Evolutionary conservation across 345 rosid species (phyloP), one percentile per base, ranked within the genome.

Genomic region (Gynandropsis gynandra): DNA sequence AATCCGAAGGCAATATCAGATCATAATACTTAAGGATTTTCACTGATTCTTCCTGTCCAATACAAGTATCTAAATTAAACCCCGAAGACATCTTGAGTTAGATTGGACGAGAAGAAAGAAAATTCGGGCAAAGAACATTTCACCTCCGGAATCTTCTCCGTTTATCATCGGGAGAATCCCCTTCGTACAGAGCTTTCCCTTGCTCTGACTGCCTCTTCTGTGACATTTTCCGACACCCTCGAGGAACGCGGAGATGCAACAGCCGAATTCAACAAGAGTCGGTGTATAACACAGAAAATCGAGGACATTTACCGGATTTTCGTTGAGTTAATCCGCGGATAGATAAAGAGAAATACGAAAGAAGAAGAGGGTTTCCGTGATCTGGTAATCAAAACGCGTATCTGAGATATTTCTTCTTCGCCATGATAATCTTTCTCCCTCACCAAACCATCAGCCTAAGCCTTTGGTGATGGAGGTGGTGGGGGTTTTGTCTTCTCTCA

Each of bases 131-230:
- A 45, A 16, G 52, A 32, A 31, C 13, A 12, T 1, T 49, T 32
- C 18, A 87, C 98, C 70, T 87, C 64, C 59, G 76, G 50, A 79
- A 78, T 13, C 77, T 81, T 52, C 95, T 64, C 44, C 86, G 80
- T 76, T 92, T 92, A 53, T 82, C 88, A 29, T 79, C 93, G 0
- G 76, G 72, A 56, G 54, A 57, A 56, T 55, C 56, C 55, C 76
- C 85, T 19, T 80, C 84, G 0, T 65, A 34, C 21, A 71, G 80
- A 57, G 70, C 66, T 72, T 76, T 84, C 4, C 75, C 78, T 31
- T 80, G 83, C 10, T 92, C 98, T 41, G 75, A 76, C 39, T 82
- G 89, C 66, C 96, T 81, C 72, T 92, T 92, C 61, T 85, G 87
- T 31, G 98, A 77, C 98, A 90, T 90, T 57, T 65, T 47, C 47